phyloP scores from a whole-genome alignment of 2,329 filamentous ascomycete genomes.

The Septoria petroselini region DNA sequence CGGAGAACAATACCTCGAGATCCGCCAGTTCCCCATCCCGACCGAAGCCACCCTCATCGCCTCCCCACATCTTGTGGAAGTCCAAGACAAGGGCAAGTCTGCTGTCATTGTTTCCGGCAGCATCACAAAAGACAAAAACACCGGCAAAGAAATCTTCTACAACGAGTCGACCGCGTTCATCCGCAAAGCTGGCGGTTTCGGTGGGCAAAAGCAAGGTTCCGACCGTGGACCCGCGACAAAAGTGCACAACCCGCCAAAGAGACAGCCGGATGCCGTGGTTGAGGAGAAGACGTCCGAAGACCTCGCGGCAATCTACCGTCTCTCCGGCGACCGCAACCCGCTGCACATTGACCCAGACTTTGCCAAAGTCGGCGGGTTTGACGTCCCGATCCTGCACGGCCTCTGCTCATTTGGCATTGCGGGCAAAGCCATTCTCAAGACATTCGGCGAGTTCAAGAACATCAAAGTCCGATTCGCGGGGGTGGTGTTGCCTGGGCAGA shows the following conservation, averaged over 20 bases:
- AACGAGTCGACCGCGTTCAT: slow-evolving; percentile 95
- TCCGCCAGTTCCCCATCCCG: slow-evolving; percentile 87
- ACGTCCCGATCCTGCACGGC: slow-evolving; percentile 91
- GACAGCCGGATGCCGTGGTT: slow-evolving; percentile 74
- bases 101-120: slow-evolving; percentile 77
- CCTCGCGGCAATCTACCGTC: slow-evolving; percentile 87
- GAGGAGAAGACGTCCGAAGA: slow-evolving; percentile 85
- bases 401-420: slow-evolving; percentile 91
- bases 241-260: slow-evolving; percentile 71
- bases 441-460: slow-evolving; percentile 79
- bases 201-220: slow-evolving; percentile 70
- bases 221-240: slow-evolving; percentile 80
- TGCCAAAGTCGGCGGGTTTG: slow-evolving; percentile 92
- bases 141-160: slow-evolving; percentile 90
- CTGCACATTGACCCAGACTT: slow-evolving; percentile 94
- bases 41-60: slow-evolving; percentile 75
- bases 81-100: slow-evolving; percentile 91
- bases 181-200: slow-evolving; percentile 85
- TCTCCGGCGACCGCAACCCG: slow-evolving; percentile 93
- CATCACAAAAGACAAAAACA: slow-evolving; percentile 79
- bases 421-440: slow-evolving; percentile 83
- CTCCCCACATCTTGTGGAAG: slow-evolving; percentile 79
- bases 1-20: slow-evolving; percentile 96
- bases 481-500: slow-evolving; percentile 80
- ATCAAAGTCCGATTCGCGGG: slow-evolving; percentile 91